These are phyloP conservation scores for Nicotiana rustica DNA, from an alignment of 305 asterid genomes.

Conservation along the genomic window DNA sequence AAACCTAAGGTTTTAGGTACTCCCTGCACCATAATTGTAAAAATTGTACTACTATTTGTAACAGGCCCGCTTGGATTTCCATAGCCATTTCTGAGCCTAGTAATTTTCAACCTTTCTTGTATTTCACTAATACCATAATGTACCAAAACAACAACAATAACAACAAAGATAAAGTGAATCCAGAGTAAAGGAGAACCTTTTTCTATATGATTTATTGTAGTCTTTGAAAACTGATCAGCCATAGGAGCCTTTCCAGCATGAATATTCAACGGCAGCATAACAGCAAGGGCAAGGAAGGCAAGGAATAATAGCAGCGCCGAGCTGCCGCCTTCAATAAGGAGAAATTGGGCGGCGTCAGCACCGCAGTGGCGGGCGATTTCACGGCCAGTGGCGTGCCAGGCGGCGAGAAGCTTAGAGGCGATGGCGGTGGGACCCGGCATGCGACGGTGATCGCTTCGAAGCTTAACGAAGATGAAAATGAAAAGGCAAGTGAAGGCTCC, in stretches of 20 bases:
- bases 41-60: slow-evolving; percentile 75
- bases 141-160: slow-evolving; percentile 74
- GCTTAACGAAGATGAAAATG: slow-evolving; percentile 87
- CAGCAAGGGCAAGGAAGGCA: slow-evolving; percentile 61
- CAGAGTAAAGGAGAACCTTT: slow-evolving; percentile 94
- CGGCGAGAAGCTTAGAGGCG: slow-evolving; percentile 89
- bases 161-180: slow-evolving; percentile 86
- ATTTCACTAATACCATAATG: slow-evolving; percentile 76
- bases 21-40: slow-evolving; percentile 90
- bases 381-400: slow-evolving; percentile 95
- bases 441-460: slow-evolving; percentile 96
- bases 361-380: slow-evolving; percentile 96
- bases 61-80: slow-evolving; percentile 83
- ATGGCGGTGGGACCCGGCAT: slow-evolving; percentile 91
- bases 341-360: slow-evolving; percentile 96
- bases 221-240: slow-evolving; percentile 88
- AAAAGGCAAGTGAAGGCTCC: slow-evolving; percentile 90
- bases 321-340: slow-evolving; percentile 89
- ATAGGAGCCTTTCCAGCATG: slow-evolving; percentile 74
- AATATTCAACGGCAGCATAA: slow-evolving; percentile 82
- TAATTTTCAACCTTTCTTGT: slow-evolving; percentile 72
- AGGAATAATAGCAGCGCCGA: slow-evolving; percentile 72
- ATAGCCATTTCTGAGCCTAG: slow-evolving; percentile 80
- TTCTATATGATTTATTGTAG: slow-evolving; percentile 79
- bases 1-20: slow-evolving; percentile 86